Conservation (phyloP, 2,329 filamentous ascomycete species). For the Drechslerella coelobrocha region DNA sequence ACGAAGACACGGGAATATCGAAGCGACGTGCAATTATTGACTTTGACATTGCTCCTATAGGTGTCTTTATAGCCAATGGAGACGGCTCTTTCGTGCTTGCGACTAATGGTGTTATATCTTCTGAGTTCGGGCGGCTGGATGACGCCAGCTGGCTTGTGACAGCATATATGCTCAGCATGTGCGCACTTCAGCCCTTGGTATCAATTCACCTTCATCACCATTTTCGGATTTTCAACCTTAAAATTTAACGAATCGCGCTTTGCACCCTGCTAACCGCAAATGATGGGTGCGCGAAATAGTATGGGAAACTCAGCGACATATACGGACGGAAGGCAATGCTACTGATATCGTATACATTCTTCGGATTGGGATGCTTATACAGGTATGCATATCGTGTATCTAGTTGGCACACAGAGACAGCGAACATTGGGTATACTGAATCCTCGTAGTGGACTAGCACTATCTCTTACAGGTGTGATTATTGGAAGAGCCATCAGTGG, state of each 20-base stretch:
- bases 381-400: constrained; percentile 58
- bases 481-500: constrained; percentile 64
- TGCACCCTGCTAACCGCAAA: neutral
- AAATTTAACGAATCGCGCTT: too few relatives aligned
- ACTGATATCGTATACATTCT: constrained; percentile 63
- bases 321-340: constrained; percentile 65
- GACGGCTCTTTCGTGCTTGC: constrained; percentile 72
- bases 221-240: neutral
- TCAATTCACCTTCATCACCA: neutral
- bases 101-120: constrained; percentile 69
- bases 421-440: too few relatives aligned
- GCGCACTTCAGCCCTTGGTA: constrained; percentile 65
- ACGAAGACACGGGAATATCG: neutral
- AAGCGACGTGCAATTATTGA: too few relatives aligned
- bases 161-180: constrained; percentile 63
- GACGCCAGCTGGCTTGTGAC: constrained; percentile 68
- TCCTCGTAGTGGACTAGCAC: constrained; percentile 59
- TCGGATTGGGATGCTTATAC: constrained; percentile 59
- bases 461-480: constrained; percentile 62
- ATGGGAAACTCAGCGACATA: constrained; percentile 66
- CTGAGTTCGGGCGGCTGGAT: constrained; percentile 66
- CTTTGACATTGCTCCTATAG: constrained; percentile 55
- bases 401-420: constrained; percentile 40
- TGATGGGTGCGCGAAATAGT: constrained; percentile 55
- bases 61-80: constrained; percentile 71